These are phyloP conservation scores for Phanerochaete sordida DNA, from an alignment of 768 basidiomycete species.

Conservation along the genomic window DNA sequence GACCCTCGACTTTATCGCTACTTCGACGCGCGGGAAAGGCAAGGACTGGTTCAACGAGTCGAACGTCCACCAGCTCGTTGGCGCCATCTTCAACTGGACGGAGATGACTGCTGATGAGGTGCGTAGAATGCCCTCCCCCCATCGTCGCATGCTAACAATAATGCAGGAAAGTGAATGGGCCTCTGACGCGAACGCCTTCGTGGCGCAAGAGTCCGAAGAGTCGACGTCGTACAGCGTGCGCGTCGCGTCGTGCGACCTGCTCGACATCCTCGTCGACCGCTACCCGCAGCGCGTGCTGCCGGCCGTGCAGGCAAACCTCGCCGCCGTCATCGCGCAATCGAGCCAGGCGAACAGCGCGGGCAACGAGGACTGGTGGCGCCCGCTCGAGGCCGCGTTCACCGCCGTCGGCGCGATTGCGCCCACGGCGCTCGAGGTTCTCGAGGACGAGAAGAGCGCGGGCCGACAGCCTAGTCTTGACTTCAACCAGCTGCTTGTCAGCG, in stretches of 20 bases:
- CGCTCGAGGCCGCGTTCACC: slow-evolving; percentile 81
- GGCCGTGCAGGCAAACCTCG: slow-evolving; percentile 52
- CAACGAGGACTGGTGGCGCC: slow-evolving; percentile 81
- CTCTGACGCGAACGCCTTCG: slow-evolving; percentile 85
- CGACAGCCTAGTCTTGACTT: slow-evolving; percentile 71
- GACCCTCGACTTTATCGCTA: slow-evolving; percentile 77
- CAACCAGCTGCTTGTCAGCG: slow-evolving; percentile 65
- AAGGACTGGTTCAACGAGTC: slow-evolving; percentile 58
- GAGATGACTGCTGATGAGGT: slow-evolving; percentile 94
- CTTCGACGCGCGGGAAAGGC: slow-evolving; percentile 59
- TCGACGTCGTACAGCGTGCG: slow-evolving; percentile 78
- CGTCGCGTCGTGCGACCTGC: slow-evolving; percentile 79
- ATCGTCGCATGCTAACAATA: not conserved
- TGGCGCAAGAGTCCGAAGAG: slow-evolving; percentile 94
- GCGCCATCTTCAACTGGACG: slow-evolving; percentile 60
- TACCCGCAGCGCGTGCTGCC: slow-evolving; percentile 45
- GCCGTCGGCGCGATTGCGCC: slow-evolving; percentile 80
- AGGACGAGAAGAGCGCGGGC: slow-evolving; percentile 69
- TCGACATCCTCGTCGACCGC: slow-evolving; percentile 50
- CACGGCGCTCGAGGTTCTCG: slow-evolving; percentile 68
- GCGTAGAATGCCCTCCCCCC: slow-evolving; percentile 23
- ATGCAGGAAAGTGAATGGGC: slow-evolving; percentile 88
- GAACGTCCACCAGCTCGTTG: slow-evolving; percentile 49
- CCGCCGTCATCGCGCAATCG: slow-evolving; percentile 55
- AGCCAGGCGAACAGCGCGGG: slow-evolving; percentile 52